Evolutionary conservation across 2,329 filamentous ascomycete species (phyloP).

Genomic region (Verticillium klebahnii): DNA sequence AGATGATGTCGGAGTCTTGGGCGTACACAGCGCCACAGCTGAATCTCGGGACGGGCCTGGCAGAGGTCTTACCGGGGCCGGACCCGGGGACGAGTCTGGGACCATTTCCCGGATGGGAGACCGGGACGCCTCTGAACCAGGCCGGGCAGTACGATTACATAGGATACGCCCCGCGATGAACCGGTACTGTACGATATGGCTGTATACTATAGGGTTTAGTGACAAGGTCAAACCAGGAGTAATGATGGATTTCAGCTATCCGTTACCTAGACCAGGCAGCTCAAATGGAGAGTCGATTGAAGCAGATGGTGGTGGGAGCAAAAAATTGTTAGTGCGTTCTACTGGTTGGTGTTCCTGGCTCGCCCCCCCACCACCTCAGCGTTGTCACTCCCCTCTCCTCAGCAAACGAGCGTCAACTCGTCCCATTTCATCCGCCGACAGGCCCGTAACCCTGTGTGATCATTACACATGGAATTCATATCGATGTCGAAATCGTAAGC

Average conservation of each 20-base stretch:
- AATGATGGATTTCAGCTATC: background rate
- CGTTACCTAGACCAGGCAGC: no score
- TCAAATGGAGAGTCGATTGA: background rate
- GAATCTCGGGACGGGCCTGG: background rate
- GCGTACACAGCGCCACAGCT: background rate
- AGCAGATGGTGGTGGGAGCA: background rate
- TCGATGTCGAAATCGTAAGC: no score
- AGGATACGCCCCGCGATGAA: constrained; percentile 2
- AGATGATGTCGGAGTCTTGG: constrained; percentile 8
- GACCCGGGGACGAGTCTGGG: background rate
- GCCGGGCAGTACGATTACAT: constrained; percentile 7
- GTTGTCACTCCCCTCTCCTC: background rate
- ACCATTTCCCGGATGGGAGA: background rate
- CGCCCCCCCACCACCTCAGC: background rate
- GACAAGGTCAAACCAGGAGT: background rate
- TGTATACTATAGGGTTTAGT: background rate
- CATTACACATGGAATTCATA: no score
- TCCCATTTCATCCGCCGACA: background rate
- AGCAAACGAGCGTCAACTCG: background rate
- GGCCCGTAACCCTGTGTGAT: no score
- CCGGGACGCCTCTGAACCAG: background rate
- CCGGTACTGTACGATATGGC: background rate
- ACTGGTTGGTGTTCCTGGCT: background rate
- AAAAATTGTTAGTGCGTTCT: background rate
- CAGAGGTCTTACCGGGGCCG: background rate